Evolutionary conservation across 129 eudicot species (phyloP), one percentile per base, ranked within the genome.

Genomic region (Chrysanthemum makinoi): DNA sequence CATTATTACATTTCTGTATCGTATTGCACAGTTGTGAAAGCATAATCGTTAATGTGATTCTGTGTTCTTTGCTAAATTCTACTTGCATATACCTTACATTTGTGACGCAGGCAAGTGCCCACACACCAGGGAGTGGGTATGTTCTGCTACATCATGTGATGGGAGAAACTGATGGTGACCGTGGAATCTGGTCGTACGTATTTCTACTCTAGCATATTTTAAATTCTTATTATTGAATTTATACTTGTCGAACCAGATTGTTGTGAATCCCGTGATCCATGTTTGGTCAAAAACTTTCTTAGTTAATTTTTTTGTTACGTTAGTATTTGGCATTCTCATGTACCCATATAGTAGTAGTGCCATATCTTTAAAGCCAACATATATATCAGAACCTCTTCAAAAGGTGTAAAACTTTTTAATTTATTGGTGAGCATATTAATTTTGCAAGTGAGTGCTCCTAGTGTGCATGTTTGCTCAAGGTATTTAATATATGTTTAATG

Each of bases 181-280:
- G 95, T 70, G 99, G 99, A 72, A 78, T 95, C 81, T 95, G 99
- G 99, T 95, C 99, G 97, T 95, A 80, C 66, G 99, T 95, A 87
- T 82, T 77, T 68, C 46, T 78, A 14, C 64, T 71, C 4, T 62
- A 58, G 26, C 66, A 62, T 20, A 28, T 72, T 28, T 20, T 48
- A 53, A 46, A 67, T 73, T 61, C 15, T 51, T 67, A 68, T 52
- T 66, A 55, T 50, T 73, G 14, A 15, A 68, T 69, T 8, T 67
- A 71, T 20, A 44, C 67, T 9, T 30, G 6, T 47, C 19, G 44
- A 35, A 19, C 58, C 76, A 47, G 22, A 44, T 56, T 43, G 55
- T 17, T 56, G 47, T 17, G 24, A 68, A 26, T 46, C 47, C 35
- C 22, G 49, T 18, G 10, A 68, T 47, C 54, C 47, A 33, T 49